Evolutionary conservation across 2,329 filamentous ascomycete species (phyloP), one percentile per base, ranked within the genome.

Genomic region (Aotearoamyces nothofagi): DNA sequence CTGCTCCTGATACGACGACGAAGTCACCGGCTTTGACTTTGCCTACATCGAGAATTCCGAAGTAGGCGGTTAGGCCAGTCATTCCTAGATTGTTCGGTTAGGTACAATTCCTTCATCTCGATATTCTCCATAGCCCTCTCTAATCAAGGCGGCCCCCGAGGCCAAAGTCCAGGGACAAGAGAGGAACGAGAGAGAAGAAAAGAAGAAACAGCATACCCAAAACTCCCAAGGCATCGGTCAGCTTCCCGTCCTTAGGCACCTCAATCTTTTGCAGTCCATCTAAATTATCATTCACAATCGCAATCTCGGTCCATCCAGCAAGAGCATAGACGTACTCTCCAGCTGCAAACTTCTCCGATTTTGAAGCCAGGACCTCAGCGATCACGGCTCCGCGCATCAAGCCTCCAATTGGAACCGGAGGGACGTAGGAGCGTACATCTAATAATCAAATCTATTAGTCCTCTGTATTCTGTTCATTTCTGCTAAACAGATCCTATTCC

Each of bases 1-100:
- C 80, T 2, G 80, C 80, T 5, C 78, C 79, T 6, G 71, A 78
- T 0, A 87, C 75, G 5, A 86, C 77, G 1, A 87, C 78, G 4
- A 77, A 72, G 38, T 86, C 77, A 4, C 78, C 78, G 1, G 64
- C 51, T 49, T 75, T 70, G 22, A 77, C 68, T 31, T 76, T 56
- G 3, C 69, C 79, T 25, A 86, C 66, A 31, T 78, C 65, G 16
- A 68, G 51, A 47, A 86, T 68, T 12, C 80, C 79, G 38, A 80
- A 78, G 54, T 81, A 86, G 2, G 79, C 79, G 0, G 80, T 86
- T 36, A 84, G 42, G 3, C 76, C 76, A 0, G 78, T 81, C 50
- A 71, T 55, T 9, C 79, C 79, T 19, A 69, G 27, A 3, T 51
- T 49, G 29, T 50, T 37, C 30, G n/a, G n/a, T n/a, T n/a, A n/a